Percentiles rank a stretch among this genome's conserved stretches.
Evolutionary conservation across 352 stramenopile species (phyloP).

Genomic region (Phytophthora hibernalis): DNA sequence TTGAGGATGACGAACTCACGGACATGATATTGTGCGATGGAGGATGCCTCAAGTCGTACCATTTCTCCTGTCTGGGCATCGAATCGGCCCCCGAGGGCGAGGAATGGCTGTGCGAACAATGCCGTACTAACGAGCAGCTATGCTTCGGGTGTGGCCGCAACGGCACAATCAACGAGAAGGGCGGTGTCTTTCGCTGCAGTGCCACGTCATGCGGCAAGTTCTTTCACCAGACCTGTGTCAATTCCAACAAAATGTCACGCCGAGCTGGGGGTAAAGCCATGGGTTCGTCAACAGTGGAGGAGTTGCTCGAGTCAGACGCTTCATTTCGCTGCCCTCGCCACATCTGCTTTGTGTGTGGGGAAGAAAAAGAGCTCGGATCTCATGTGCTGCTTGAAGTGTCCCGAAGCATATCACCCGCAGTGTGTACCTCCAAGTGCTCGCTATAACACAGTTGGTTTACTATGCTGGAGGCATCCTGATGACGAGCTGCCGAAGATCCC

Average conservation of each 20-base stretch:
- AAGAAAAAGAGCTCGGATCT: conserved; percentile 81
- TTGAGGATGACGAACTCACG: conserved; percentile 80
- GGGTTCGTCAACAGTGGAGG: conserved; percentile 39
- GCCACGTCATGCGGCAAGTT: conserved; percentile 78
- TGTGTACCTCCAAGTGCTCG: conserved; percentile 92
- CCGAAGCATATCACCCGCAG: conserved; percentile 91
- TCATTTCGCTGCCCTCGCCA: conserved; percentile 91
- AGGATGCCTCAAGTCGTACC: conserved; percentile 92
- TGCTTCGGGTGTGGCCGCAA: conserved; percentile 92
- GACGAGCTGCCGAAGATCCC: conserved; percentile 84
- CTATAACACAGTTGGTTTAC: conserved; percentile 92
- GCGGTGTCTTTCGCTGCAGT: conserved; percentile 80
- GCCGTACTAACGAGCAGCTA: conserved; percentile 83
- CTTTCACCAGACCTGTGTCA: conserved; percentile 85
- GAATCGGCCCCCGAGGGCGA: conserved; percentile 69
- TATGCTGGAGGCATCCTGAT: conserved; percentile 91
- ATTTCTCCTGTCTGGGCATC: conserved; percentile 92
- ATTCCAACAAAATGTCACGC: conserved; percentile 64
- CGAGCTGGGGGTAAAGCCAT: conserved; percentile 48
- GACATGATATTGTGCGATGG: conserved; percentile 94
- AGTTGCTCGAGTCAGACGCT: conserved; percentile 74
- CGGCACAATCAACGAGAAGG: conserved; percentile 87
- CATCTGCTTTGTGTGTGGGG: conserved; percentile 80
- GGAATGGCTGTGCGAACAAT: conserved; percentile 93
- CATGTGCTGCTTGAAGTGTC: conserved; percentile 93